Evolutionary conservation across 352 stramenopile species (phyloP), one percentile per base, ranked within the genome.

Genomic region (Globisporangium barbulae): DNA sequence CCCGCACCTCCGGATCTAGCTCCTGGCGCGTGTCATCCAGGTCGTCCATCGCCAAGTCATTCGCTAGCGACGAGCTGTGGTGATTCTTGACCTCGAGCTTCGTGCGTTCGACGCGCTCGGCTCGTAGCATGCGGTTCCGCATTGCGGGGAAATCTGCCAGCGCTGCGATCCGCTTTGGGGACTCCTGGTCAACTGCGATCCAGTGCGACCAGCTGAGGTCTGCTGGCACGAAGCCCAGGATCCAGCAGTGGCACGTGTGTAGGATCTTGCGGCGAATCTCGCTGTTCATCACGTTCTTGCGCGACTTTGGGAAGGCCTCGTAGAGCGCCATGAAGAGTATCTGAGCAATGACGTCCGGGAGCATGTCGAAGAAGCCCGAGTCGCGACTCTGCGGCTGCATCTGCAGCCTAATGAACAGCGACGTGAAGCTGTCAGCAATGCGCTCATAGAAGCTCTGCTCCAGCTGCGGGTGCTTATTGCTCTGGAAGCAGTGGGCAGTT

Each of bases 381-480:
- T 88, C 78, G 0, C 79, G 75, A 42, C 69, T 87, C 12, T 62
- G 33, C 25, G 71, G 63, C 8, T 83, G 74, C 68, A 85, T 83
- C 58, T 91, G 80, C 3, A 90, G 53, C 5, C 79, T 71, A 22
- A 88, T 73, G 58, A 90, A 91, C 0, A 92, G 69, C 6, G 73
- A 68, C 0, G 83, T 88, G 49, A 90, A 92, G 33, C 67, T 88
- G 59, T 92, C 76, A 15, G 83, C 77, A n/a, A 89, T 87, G 3
- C 83, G 81, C 22, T 78, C 61, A 59, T 88, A 87, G 41, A 88
- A 84, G 3, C 56, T 64, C 10, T 72, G 50, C 54, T 89, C 78
- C 5, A 83, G 48, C 2, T 74, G 50, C 2, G 64, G 49, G 22
- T 89, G 79, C 35, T 71, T 67, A 28, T 69, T 71, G 7, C 65